Percentiles rank a stretch among this genome's conserved stretches.
phyloP scores from a whole-genome alignment of 352 stramenopile species.

The Pythium volutum region DNA sequence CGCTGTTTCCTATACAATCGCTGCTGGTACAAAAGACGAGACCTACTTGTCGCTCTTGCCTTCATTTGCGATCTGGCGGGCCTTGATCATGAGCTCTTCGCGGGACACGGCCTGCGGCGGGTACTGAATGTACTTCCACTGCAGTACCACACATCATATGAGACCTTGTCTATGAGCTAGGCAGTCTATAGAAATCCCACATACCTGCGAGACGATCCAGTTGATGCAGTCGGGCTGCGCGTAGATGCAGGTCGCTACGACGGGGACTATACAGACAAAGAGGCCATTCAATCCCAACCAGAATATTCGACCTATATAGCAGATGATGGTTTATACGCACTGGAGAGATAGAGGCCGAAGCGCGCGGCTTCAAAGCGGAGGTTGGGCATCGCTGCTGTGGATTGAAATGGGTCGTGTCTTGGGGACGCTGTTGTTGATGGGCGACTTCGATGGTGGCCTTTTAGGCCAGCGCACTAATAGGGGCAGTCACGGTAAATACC shows the following conservation, averaged over 20 bases:
- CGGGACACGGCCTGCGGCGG: constrained; percentile 68
- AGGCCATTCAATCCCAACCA: neutral
- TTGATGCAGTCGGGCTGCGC: constrained; percentile 84
- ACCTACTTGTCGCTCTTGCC: constrained; percentile 38
- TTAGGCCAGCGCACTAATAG: constrained; percentile 5
- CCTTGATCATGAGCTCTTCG: constrained; percentile 77
- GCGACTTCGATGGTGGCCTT: constrained; percentile 24
- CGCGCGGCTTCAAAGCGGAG: constrained; percentile 61
- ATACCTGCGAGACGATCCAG: constrained; percentile 64
- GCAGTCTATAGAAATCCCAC: neutral
- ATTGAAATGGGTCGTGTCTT: neutral
- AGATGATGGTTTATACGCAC: constrained; percentile 32
- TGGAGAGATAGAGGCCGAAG: constrained; percentile 69
- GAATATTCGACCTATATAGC: neutral
- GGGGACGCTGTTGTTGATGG: neutral
- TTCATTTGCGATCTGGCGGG: constrained; percentile 64
- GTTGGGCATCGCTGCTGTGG: constrained; percentile 37
- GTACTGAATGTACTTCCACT: constrained; percentile 89
- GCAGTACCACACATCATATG: neutral
- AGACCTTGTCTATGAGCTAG: neutral
- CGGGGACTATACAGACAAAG: constrained; percentile 42
- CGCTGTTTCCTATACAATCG: neutral
- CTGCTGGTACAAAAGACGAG: too few relatives aligned
- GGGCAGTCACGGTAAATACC: constrained; percentile 1
- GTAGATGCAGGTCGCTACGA: constrained; percentile 80